Evolutionary conservation across 148 eudicot species (phyloP), one percentile per base, ranked within the genome.

Genomic region (Camellia japonica): DNA sequence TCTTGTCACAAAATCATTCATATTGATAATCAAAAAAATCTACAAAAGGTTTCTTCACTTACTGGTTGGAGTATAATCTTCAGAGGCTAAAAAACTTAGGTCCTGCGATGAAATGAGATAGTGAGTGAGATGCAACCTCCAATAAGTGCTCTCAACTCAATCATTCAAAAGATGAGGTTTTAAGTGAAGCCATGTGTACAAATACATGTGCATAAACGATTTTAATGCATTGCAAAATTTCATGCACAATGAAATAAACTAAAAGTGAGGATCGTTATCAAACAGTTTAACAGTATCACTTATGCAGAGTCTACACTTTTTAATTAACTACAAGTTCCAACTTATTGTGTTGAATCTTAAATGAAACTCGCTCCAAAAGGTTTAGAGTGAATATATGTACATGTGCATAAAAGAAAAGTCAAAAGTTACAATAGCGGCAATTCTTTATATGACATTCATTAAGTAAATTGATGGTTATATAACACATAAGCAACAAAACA

Each of bases 31-130:
- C 60, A 47, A 20, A 68, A 52, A 41, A 44, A 46, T 16, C 54
- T 0, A 71, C 20, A 64, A 65, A 68, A 38, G 43, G 54, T 23
- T 64, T 62, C 70, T 58, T 13, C 30, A 68, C 90, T 89, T 90
- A 95, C 99, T 88, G 71, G 87, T 56, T 41, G 92, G 89, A 47
- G 93, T 88, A 78, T 85, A 42, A 68, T 81, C 90, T 74, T 91
- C 95, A 62, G 82, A 85, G 42, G 87, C 93, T 87, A 94, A 79
- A 83, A 92, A 92, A 55, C 82, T 75, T 59, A 94, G 93, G 20
- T 88, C 96, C 98, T 94, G 77, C 79, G 78, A 63, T 15, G 3
- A 64, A 78, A 79, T 16, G 20, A 64, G n/a, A 38, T 13, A 55
- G 49, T 6, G 41, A 71, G 70, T 82, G 3, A 71, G 78, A 56